Evolutionary conservation across 1,139 yeast species (phyloP), one percentile per base, ranked within the genome.

Genomic region (Saccharomyces hybrid): DNA sequence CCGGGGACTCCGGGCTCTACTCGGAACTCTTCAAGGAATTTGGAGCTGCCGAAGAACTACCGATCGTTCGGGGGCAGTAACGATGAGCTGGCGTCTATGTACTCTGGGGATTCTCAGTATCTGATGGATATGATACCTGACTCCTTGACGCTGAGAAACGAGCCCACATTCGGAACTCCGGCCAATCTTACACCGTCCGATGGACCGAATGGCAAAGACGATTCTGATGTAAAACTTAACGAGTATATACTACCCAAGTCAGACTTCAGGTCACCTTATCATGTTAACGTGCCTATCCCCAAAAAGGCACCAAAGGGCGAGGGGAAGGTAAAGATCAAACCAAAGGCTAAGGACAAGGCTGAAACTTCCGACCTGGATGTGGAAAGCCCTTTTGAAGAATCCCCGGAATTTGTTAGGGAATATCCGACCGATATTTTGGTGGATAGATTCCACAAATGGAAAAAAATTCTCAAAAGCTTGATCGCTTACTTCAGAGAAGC

Each of bases 381-480:
- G 6, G 44, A 16, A 4, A 32, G 38, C 19, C 29, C 44, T 24
- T 46, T 48, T 31, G 59, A 47, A 28, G 26, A 14, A 11, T 47
- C 42, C 29, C 27, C 48, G 14, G 56, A 57, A 31, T 64, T 52
- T 50, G 68, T 66, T 8, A 61, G 63, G 21, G 69, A 68, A 53
- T 66, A 61, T 50, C 76, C 75, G 19, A 73, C 75, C 5, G 72
- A 71, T 52, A 62, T 71, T 3, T 57, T 74, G 16, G 66, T 69
- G 52, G 78, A 75, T 54, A 75, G 86, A 62, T 85, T 86, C 69
- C 81, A 82, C 57, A 77, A 79, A 53, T 86, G 90, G 88, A 82
- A 84, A 64, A 79, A 79, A 67, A 78, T 86, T 58, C 75, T 86
- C 58, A 82, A 82, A 61, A 81, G 86, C 16, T 66, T 85, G 58